phyloP scores from a whole-genome alignment of 176 grass and related monocot species.

The Bothriochloa decipiens region DNA sequence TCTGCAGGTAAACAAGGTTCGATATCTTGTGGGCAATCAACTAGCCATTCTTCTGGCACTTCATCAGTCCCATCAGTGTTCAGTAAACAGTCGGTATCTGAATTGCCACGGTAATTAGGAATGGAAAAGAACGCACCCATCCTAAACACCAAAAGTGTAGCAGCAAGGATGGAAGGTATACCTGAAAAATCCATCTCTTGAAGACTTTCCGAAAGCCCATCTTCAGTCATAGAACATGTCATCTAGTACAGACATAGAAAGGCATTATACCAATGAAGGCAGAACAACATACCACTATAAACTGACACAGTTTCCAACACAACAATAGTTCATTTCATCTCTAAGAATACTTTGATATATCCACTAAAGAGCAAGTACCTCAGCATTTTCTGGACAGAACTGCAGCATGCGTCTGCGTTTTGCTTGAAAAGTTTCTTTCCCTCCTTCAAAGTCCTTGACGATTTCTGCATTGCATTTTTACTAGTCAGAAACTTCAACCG shows the following conservation, averaged over 20 bases:
- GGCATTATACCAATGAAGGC: slow-evolving; percentile 19
- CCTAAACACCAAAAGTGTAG: slow-evolving; percentile 5
- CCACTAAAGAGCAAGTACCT: slow-evolving; percentile 42
- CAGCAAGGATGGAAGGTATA: slow-evolving; percentile 35
- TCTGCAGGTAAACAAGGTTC: slow-evolving; percentile 47
- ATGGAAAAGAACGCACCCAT: slow-evolving; percentile 10
- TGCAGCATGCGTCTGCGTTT: slow-evolving; percentile 92
- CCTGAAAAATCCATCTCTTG: slow-evolving; percentile 69
- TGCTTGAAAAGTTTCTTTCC: slow-evolving; percentile 73
- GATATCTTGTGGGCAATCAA: slow-evolving; percentile 69
- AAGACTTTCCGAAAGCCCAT: slow-evolving; percentile 64
- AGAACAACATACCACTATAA: slow-evolving; percentile 28
- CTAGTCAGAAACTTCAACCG: slow-evolving; percentile 27
- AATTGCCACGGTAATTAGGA: slow-evolving; percentile 40
- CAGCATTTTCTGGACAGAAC: slow-evolving; percentile 72
- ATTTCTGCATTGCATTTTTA: slow-evolving; percentile 49
- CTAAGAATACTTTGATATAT: slow-evolving; percentile 4
- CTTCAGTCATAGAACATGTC: slow-evolving; percentile 58
- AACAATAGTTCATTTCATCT: slow-evolving; percentile 29
- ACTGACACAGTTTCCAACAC: slow-evolving; percentile 7
- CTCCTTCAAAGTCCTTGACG: slow-evolving; percentile 66
- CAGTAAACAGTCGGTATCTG: slow-evolving; percentile 66
- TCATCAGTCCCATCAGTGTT: slow-evolving; percentile 66
- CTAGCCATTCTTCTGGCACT: slow-evolving; percentile 78
- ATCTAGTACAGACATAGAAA: slow-evolving; percentile 48